phyloP scores from a whole-genome alignment of 257 asterid species.

The Capsicum rhomboideum region DNA sequence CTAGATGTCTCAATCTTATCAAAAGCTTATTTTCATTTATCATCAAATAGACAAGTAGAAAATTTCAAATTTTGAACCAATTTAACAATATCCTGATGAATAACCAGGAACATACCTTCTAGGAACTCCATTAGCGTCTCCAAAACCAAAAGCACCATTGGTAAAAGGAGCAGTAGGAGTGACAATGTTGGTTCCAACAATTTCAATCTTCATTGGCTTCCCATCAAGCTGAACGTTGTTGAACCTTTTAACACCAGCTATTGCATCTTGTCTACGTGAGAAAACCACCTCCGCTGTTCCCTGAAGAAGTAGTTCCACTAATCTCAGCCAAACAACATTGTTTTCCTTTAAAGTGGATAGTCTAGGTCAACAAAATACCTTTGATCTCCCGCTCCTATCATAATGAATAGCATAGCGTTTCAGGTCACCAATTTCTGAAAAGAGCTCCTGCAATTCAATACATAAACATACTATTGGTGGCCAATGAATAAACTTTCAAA shows the following conservation, averaged over 20 bases:
- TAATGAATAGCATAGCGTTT: conserved; percentile 66
- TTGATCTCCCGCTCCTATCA: conserved; percentile 92
- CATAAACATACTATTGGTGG: background rate
- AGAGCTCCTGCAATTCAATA: conserved; percentile 59
- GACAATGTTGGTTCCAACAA: conserved; percentile 41
- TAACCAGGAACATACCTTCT: conserved; percentile 23
- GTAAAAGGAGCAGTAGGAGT: conserved; percentile 16
- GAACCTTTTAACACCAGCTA: conserved; percentile 54
- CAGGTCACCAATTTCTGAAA: conserved; percentile 84
- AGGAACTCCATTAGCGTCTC: conserved; percentile 21
- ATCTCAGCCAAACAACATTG: background rate
- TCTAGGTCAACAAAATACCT: conserved; percentile 37
- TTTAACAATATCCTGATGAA: background rate
- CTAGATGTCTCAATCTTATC: background rate
- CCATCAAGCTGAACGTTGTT: conserved; percentile 66
- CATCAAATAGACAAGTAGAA: background rate
- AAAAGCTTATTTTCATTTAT: background rate
- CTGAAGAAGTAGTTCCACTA: conserved; percentile 27
- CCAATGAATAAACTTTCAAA: background rate
- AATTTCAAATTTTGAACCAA: background rate
- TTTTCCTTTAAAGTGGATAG: background rate
- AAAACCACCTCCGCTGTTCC: conserved; percentile 92
- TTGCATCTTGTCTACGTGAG: conserved; percentile 48
- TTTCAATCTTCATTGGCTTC: conserved; percentile 59
- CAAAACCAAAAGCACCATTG: conserved; percentile 28